Percentiles rank a stretch among this genome's conserved stretches.
Evolutionary conservation across 2,329 filamentous ascomycete species (phyloP).

Genomic region (Alternaria conjuncta): DNA sequence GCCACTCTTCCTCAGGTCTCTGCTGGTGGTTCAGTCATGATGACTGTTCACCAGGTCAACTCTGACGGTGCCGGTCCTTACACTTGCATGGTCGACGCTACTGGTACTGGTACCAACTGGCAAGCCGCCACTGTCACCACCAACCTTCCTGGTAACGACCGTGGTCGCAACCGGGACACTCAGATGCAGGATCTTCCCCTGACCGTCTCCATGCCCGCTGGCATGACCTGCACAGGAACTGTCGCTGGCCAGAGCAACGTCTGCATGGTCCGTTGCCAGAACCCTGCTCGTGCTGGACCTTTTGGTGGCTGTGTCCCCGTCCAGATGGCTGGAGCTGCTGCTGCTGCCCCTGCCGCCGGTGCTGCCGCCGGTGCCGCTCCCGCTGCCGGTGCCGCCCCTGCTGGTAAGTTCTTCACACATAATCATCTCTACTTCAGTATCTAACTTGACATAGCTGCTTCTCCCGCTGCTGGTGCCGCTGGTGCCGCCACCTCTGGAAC

Average conservation of each 20-base stretch:
- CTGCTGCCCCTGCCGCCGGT: conserved; percentile 9
- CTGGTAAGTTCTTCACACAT: not conserved
- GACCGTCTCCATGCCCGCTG: conserved; percentile 63
- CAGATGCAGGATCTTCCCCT: conserved; percentile 54
- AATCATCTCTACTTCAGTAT: not conserved
- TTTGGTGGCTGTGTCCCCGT: conserved; percentile 68
- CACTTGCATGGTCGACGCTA: conserved; percentile 68
- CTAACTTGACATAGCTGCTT: not conserved
- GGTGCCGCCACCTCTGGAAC: not conserved
- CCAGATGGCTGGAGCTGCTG: conserved; percentile 52
- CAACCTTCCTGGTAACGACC: conserved; percentile 60
- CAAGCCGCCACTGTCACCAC: conserved; percentile 61
- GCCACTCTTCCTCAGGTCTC: conserved; percentile 64
- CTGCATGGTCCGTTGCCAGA: conserved; percentile 69
- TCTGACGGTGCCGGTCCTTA: conserved; percentile 71
- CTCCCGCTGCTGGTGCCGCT: not conserved
- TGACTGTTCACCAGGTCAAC: conserved; percentile 73
- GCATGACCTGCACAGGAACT: conserved; percentile 64
- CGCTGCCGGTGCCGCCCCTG: not conserved
- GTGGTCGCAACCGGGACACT: conserved; percentile 51
- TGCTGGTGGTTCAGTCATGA: conserved; percentile 59
- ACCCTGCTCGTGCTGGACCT: conserved; percentile 65
- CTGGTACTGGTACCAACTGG: conserved; percentile 64
- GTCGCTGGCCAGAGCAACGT: conserved; percentile 65
- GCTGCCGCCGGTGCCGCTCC: not conserved